Base-by-base conservation (phyloP, 495 filamentous ascomycete genomes). In the Hypoxylon fuscum region DNA sequence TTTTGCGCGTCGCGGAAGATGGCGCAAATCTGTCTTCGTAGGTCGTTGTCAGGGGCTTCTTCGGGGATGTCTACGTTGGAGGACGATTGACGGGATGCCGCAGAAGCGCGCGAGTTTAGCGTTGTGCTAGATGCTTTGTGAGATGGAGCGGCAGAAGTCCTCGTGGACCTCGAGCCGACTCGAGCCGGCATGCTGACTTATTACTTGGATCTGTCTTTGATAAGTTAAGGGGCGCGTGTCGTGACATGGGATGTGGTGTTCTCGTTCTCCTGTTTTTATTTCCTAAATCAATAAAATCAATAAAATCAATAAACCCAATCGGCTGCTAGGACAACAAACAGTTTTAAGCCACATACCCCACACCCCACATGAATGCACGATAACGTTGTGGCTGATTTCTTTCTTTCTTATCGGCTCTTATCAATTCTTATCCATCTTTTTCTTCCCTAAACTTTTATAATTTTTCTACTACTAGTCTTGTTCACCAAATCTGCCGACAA, bases 1-100 rank as follows among this genome's bases (percentile, higher is more conserved):
- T 87, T 85, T 72, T 98, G 96, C 18, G 94, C 91, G 65, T 97
- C 91, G 43, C 82, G 84, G 68, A 97, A 98, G 22, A 97, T 85
- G 59, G 81, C 73, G 69, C 87, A 91, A 41, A 96, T 84, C 69
- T 91, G 88, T 27, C 79, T 81, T 68, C 93, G 90, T 55, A 97
- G 78, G 17, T 79, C 83, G 47, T 86, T 91, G 20, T 85, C 79
- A 43, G 87, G 79, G 6, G 87, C 83, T 76, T 96, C 92, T 58
- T 88, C 82, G 32, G 92, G 91, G 35, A 92, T 76, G 35, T 87
- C 85, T 65, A 83, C 70, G 27, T 81, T 79, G n/a, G 84, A 81
- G 2, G 89, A 86, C n/a, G 85, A 86, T 56, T 81, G 81, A 75
- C 90, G 85, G 51, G 86, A 79, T 11, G 77, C 75, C 10, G 83